Conservation (phyloP, 345 rosid genomes). For the Cardiospermum halicacabum region DNA sequence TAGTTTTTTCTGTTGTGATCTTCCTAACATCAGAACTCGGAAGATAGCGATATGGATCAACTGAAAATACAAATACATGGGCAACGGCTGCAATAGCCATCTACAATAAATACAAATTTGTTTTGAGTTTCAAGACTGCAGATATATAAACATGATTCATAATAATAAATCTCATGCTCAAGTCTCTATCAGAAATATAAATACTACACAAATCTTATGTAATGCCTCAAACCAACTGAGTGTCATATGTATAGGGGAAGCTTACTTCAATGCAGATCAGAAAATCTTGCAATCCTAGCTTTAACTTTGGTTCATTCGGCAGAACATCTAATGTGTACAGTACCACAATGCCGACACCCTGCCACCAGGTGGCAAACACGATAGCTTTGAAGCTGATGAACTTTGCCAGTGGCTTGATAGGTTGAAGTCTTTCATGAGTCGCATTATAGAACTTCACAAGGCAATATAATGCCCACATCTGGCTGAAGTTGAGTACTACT, state of each 20-base stretch:
- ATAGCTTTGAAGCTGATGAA: conserved; percentile 94
- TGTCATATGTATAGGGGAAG: not conserved
- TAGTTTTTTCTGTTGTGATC: conserved; percentile 38
- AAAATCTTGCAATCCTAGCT: conserved; percentile 66
- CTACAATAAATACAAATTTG: conserved; percentile 26
- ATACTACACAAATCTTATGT: not conserved
- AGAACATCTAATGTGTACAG: conserved; percentile 55
- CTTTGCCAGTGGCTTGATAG: conserved; percentile 75
- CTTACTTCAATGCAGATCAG: conserved; percentile 83
- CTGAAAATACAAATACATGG: conserved; percentile 69
- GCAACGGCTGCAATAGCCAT: conserved; percentile 88
- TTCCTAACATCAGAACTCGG: conserved; percentile 31
- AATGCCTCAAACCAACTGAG: too few species aligned
- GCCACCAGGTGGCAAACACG: conserved; percentile 98
- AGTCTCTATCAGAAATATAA: not conserved
- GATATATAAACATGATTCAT: not conserved
- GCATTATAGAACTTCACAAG: conserved; percentile 82
- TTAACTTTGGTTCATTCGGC: conserved; percentile 52
- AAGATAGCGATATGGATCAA: conserved; percentile 47
- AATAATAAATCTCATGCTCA: not conserved
- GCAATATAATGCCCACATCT: conserved; percentile 93
- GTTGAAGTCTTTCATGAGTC: conserved; percentile 67
- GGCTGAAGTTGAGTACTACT: conserved; percentile 82
- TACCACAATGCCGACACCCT: conserved; percentile 73
- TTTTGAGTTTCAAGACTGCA: not conserved